Evolutionary conservation across 2,329 filamentous ascomycete species (phyloP).

Genomic region (Ascochyta pisi): DNA sequence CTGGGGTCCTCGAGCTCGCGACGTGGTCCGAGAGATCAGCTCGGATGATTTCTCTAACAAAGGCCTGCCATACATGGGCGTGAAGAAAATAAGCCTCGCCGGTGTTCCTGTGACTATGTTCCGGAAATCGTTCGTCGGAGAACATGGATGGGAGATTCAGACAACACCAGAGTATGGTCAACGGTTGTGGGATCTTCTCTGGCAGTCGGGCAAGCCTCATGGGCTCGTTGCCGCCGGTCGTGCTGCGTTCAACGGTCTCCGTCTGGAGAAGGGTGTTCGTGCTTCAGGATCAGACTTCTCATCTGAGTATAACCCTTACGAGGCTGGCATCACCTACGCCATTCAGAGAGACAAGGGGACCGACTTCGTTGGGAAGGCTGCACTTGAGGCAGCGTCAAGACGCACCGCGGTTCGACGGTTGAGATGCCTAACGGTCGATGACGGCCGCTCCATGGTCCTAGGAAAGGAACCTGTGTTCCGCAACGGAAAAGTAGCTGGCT

Average conservation of each 20-base stretch:
- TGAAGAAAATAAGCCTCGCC: constrained; percentile 58
- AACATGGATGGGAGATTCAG: constrained; percentile 69
- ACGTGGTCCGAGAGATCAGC: constrained; percentile 58
- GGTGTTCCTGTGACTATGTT: constrained; percentile 65
- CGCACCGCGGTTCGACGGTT: constrained; percentile 47
- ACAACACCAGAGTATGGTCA: constrained; percentile 65
- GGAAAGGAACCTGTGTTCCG: constrained; percentile 68
- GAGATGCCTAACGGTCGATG: constrained; percentile 62
- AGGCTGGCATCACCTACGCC: constrained; percentile 62
- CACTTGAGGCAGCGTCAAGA: constrained; percentile 54
- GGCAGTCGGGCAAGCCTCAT: constrained; percentile 60
- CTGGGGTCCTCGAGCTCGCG: constrained; percentile 64
- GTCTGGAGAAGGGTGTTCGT: constrained; percentile 67
- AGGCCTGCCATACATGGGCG: constrained; percentile 59
- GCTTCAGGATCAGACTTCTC: constrained; percentile 66
- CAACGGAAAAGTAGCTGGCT: constrained; percentile 58
- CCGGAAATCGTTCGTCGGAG: constrained; percentile 67
- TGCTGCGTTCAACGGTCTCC: constrained; percentile 63
- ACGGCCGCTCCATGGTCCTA: constrained; percentile 63
- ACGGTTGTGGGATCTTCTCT: constrained; percentile 66
- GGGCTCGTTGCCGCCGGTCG: constrained; percentile 67
- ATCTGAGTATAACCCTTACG: constrained; percentile 66
- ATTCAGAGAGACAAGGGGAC: constrained; percentile 57
- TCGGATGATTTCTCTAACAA: constrained; percentile 56
- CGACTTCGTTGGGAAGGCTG: constrained; percentile 60